Evolutionary conservation across 345 rosid species (phyloP).

Genomic region (Reutealis trisperma): DNA sequence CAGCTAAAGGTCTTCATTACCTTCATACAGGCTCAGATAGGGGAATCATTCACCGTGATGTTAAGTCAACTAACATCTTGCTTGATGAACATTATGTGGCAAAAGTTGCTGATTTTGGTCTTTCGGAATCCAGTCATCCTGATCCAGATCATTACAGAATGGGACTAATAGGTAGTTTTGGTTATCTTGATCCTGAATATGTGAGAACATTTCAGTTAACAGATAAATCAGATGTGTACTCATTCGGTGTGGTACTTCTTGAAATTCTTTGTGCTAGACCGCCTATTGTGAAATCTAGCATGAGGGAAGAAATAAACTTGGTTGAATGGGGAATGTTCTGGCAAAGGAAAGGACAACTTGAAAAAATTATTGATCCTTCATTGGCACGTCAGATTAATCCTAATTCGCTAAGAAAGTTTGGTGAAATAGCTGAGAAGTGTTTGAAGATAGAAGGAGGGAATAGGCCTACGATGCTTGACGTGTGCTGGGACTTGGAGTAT

Average conservation of each 20-base stretch:
- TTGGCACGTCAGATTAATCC: not conserved
- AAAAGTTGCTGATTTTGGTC: not conserved
- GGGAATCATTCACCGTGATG: conserved; percentile 8
- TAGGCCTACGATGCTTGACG: conserved; percentile 8
- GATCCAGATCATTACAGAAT: not conserved
- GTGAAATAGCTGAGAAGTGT: not conserved
- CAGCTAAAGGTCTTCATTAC: conserved; percentile 8
- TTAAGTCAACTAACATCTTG: conserved; percentile 8
- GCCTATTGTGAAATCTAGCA: not conserved
- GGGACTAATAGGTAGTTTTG: not conserved
- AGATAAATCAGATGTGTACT: not conserved
- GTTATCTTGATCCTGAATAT: conserved; percentile 8
- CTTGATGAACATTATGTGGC: conserved; percentile 4
- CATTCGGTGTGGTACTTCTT: not conserved
- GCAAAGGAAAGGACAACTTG: not conserved
- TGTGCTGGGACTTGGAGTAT: conserved; percentile 3
- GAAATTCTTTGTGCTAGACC: not conserved
- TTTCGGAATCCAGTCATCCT: not conserved
- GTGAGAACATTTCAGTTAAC: not conserved
- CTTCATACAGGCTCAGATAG: not conserved
- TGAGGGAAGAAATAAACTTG: not conserved
- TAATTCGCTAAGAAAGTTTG: not conserved
- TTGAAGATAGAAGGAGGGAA: not conserved
- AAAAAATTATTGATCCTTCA: not conserved
- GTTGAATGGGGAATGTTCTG: not conserved